Percentiles rank a stretch among this genome's conserved stretches.
Conservation (phyloP, 306 rosid species). For the Gillenia trifoliata region DNA sequence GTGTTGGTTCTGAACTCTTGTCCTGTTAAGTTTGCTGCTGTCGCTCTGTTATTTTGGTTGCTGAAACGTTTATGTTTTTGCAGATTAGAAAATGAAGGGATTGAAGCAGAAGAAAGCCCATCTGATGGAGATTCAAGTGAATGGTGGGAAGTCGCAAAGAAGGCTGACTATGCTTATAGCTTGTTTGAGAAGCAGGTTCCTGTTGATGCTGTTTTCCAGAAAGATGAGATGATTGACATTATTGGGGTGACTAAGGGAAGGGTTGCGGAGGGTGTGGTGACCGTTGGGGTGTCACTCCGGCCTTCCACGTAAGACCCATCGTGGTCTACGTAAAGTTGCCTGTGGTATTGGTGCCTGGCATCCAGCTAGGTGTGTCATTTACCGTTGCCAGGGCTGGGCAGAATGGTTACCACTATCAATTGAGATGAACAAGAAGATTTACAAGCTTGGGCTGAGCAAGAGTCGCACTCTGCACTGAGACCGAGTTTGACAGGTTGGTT, state of each 20-base stretch:
- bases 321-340: slow-evolving; percentile 77
- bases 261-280: slow-evolving; percentile 88
- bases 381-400: slow-evolving; percentile 91
- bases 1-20: too few relatives aligned
- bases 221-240: slow-evolving; percentile 83
- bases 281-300: slow-evolving; percentile 93
- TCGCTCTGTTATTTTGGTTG: too few relatives aligned
- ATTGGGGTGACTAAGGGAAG: slow-evolving; percentile 77
- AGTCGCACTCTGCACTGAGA: slow-evolving; percentile 35
- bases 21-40: too few relatives aligned
- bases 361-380: slow-evolving; percentile 84
- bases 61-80: too few relatives aligned
- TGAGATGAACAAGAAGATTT: slow-evolving; percentile 55
- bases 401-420: slow-evolving; percentile 84
- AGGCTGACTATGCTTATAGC: slow-evolving; percentile 37
- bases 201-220: slow-evolving; percentile 77
- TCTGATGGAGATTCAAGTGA: slow-evolving; percentile 50
- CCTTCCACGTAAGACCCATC: slow-evolving; percentile 83
- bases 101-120: slow-evolving; percentile 52
- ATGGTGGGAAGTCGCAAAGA: slow-evolving; percentile 37
- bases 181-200: slow-evolving; percentile 51
- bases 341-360: slow-evolving; percentile 97
- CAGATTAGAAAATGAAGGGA: slow-evolving; percentile 44
- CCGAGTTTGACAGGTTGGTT: slow-evolving; percentile 39
- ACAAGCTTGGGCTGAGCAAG: slow-evolving; percentile 38